A percentile compares a stretch with the other conserved stretches of the same genome.
phyloP scores from a whole-genome alignment of 108 stramenopile species.

The Fragilaria crotonensis region DNA sequence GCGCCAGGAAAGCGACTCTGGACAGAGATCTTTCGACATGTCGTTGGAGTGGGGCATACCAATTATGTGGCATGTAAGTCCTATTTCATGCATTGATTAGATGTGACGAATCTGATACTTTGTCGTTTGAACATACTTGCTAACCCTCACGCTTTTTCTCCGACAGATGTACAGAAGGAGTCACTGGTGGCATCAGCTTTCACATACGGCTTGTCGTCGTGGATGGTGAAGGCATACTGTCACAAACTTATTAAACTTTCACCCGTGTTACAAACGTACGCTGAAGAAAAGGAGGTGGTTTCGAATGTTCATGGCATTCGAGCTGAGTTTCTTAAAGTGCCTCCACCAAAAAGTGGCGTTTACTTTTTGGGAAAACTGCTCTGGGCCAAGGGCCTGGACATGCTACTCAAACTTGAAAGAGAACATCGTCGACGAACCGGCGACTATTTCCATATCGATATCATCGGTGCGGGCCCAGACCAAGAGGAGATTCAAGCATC shows the following conservation, averaged over 20 bases:
- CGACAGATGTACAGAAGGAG: background rate
- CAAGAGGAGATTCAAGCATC: constrained; percentile 54
- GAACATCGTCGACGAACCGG: constrained; percentile 37
- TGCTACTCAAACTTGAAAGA: constrained; percentile 47
- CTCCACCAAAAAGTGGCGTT: constrained; percentile 7
- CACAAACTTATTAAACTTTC: constrained; percentile 67
- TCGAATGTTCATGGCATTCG: constrained; percentile 85
- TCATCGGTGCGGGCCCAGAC: constrained; percentile 66
- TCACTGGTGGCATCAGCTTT: background rate
- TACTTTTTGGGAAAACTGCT: constrained; percentile 81
- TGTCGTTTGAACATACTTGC: too few species aligned
- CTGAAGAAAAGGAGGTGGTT: constrained; percentile 52
- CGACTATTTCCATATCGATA: constrained; percentile 59
- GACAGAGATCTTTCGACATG: constrained; percentile 71
- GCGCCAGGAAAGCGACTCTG: constrained; percentile 59
- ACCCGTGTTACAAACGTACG: constrained; percentile 49
- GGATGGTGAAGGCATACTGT: constrained; percentile 65
- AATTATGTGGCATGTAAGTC: constrained; percentile 66
- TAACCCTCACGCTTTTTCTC: too few species aligned
- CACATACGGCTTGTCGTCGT: background rate
- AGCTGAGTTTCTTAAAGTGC: constrained; percentile 46
- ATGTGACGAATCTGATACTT: too few species aligned
- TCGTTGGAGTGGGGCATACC: constrained; percentile 82
- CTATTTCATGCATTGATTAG: background rate
- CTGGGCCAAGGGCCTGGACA: constrained; percentile 66